Evolutionary conservation across 352 stramenopile species (phyloP).

Genomic region (Globisporangium iwayamae): DNA sequence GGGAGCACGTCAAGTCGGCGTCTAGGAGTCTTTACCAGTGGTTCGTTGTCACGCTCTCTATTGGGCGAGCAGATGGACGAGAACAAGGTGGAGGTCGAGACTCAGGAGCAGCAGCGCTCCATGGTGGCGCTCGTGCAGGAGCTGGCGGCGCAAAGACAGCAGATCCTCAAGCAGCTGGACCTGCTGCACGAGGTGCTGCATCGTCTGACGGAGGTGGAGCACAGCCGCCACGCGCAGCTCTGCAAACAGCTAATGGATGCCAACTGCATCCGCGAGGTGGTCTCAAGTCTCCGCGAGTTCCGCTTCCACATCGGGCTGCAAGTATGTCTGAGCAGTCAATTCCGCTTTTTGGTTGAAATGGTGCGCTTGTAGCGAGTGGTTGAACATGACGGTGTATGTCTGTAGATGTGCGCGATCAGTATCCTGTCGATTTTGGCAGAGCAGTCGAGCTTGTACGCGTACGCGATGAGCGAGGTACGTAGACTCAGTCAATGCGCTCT

Average conservation of each 20-base stretch:
- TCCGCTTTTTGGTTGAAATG: not conserved
- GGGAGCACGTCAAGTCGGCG: conserved; percentile 13
- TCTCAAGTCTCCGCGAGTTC: conserved; percentile 57
- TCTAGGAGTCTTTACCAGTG: conserved; percentile 4
- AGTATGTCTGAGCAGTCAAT: conserved; percentile 15
- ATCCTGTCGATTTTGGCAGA: conserved; percentile 45
- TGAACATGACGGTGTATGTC: not conserved
- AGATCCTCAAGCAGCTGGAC: conserved; percentile 34
- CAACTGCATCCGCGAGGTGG: conserved; percentile 32
- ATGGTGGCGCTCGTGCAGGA: conserved; percentile 27
- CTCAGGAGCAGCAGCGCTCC: conserved; percentile 11
- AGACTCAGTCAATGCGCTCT: not conserved
- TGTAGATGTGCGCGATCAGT: conserved; percentile 34
- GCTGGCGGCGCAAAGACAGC: conserved; percentile 32
- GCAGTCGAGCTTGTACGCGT: conserved; percentile 49
- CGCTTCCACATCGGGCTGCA: conserved; percentile 54
- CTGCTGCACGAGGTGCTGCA: conserved; percentile 31
- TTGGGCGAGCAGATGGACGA: conserved; percentile 18
- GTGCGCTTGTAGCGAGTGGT: no score
- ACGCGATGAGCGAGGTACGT: conserved; percentile 51
- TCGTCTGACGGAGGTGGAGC: conserved; percentile 27
- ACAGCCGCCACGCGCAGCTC: conserved; percentile 16
- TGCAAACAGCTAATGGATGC: conserved; percentile 45
- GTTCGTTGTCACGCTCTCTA: conserved; percentile 13
- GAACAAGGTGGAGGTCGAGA: conserved; percentile 14